Evolutionary conservation across 2,329 filamentous ascomycete genomes (phyloP), one percentile per base, ranked within the genome.

Genomic region (Arachnomyces sp.): DNA sequence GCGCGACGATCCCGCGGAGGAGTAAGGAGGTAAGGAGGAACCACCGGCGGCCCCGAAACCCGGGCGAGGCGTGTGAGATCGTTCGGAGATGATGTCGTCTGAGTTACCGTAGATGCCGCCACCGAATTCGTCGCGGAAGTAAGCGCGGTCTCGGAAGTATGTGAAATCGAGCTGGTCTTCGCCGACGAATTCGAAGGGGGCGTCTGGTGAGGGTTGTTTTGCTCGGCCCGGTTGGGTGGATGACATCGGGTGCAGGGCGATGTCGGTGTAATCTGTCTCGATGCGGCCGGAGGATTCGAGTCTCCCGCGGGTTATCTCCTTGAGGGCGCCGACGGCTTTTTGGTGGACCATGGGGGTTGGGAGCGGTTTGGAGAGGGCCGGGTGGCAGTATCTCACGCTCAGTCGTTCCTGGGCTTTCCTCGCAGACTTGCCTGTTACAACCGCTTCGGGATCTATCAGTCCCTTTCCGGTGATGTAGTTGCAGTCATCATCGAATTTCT

Each of bases 331-430:
- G 54, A 92, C 86, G 2, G 87, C 86, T 63, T 85, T 94, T 39
- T 86, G 84, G 53, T 93, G 84, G 3, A 96, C 90, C 89, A 96
- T 95, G 2, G 90, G 90, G 0, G 88, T 94, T 52, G 90, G 89
- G 14, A 96, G 73, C 3, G 85, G 83, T 61, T 84, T 85, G 69
- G 92, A 95, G 12, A 96, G 73, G 3, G 86, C 88, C 1, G 90
- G 92, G 59, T 98, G 87, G 2, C 88, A 89, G 57, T 95, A 98
- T 17, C 80, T 44, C 77, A 83, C 40, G 88, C 75, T 53, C 77
- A 83, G 61, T 83, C 88, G 57, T 65, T 81, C 53, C 74, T 77
- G 59, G 4, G 59, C 54, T 45, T 64, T 68, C 48, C 56, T 69
- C 45, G 48, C 64, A 49, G 42, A 51, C 31, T 62, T 65, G 7